phyloP scores from a whole-genome alignment of 768 basidiomycete species.

The Galerina marginata region DNA sequence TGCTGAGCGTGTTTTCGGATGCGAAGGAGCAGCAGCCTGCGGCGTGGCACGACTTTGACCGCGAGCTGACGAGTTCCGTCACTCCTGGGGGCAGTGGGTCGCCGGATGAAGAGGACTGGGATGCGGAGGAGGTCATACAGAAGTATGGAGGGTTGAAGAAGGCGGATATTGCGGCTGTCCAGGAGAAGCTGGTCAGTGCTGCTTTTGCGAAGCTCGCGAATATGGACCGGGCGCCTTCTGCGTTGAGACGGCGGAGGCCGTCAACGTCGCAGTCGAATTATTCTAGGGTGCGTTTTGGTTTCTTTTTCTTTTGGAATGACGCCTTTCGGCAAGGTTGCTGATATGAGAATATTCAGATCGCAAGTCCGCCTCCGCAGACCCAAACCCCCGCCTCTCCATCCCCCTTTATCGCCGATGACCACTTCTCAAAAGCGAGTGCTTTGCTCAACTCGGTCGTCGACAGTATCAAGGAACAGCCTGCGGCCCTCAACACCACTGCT shows the following conservation, averaged over 20 bases:
- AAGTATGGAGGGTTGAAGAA: constrained; percentile 72
- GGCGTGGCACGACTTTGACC: constrained; percentile 68
- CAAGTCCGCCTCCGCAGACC: constrained; percentile 60
- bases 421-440: constrained; percentile 64
- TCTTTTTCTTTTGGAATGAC: background rate
- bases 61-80: constrained; percentile 52
- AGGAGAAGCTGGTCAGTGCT: constrained; percentile 75
- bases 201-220: constrained; percentile 60
- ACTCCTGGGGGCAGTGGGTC: constrained; percentile 49
- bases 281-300: constrained; percentile 48
- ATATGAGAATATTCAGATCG: constrained; percentile 46
- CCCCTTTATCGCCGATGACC: constrained; percentile 46
- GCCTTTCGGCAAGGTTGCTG: constrained; percentile 11
- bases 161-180: constrained; percentile 72
- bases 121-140: constrained; percentile 70
- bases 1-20: constrained; percentile 59
- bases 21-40: constrained; percentile 45
- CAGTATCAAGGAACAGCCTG: constrained; percentile 47
- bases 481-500: constrained; percentile 23
- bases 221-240: constrained; percentile 70
- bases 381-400: constrained; percentile 44
- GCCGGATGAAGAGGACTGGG: constrained; percentile 57
- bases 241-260: constrained; percentile 69
- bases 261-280: constrained; percentile 87
- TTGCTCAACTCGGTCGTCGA: constrained; percentile 68